Evolutionary conservation across 345 rosid species (phyloP).

Genomic region (Ceriops tagal): DNA sequence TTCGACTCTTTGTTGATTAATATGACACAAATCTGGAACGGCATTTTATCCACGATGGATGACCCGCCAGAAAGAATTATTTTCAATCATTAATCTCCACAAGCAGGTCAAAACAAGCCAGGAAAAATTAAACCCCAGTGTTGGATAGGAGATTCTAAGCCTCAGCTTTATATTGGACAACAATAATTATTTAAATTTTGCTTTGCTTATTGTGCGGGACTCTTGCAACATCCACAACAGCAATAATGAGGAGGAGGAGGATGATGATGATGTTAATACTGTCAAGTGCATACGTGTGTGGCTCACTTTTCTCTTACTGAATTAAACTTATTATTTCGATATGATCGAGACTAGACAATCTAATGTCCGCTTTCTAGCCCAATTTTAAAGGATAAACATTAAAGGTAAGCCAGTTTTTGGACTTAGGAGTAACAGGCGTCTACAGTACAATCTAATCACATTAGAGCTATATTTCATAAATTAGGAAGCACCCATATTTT

Average conservation of each 20-base stretch:
- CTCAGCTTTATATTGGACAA: not conserved
- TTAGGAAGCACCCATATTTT: too few species aligned
- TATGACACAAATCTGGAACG: not conserved
- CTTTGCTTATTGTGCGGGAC: not conserved
- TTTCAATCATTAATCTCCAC: constrained; percentile 12
- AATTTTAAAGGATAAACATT: too few species aligned
- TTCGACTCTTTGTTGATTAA: too few species aligned
- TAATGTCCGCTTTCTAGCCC: too few species aligned
- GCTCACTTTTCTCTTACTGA: not conserved
- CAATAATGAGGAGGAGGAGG: not conserved
- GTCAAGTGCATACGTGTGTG: not conserved
- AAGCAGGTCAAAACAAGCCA: not conserved
- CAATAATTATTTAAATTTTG: not conserved
- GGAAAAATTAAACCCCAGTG: not conserved
- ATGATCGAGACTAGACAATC: not conserved
- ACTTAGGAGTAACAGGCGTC: too few species aligned
- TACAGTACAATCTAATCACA: too few species aligned
- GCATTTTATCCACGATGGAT: not conserved
- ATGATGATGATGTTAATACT: not conserved
- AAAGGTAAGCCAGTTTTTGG: too few species aligned
- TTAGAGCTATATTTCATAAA: too few species aligned
- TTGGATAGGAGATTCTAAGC: not conserved
- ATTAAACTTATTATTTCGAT: not conserved
- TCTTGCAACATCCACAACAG: not conserved
- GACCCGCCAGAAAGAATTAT: constrained; percentile 32